phyloP scores from a whole-genome alignment of 2,329 filamentous ascomycete genomes.

The Eutypa lata region DNA sequence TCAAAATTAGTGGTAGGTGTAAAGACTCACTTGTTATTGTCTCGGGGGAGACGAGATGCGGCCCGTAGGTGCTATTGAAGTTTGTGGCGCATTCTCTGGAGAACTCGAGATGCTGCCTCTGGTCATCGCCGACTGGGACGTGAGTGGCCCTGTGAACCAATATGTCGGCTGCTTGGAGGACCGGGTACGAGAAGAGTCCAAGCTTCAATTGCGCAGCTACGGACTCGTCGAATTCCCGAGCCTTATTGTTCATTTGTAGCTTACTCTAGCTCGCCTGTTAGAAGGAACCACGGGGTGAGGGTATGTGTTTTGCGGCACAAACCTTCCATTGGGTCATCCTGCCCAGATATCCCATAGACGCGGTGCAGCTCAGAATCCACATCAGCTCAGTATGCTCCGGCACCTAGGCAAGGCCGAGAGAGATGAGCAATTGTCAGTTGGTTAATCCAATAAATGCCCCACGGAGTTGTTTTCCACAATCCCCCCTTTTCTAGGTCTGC shows the following conservation, averaged over 20 bases:
- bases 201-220: conserved; percentile 64
- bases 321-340: conserved; percentile 99
- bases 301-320: conserved; percentile 4
- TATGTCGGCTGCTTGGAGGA: conserved; percentile 92
- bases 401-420: conserved; percentile 51
- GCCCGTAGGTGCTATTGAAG: conserved; percentile 74
- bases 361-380: conserved; percentile 93
- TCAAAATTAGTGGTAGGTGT: too few relatives aligned
- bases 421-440: conserved; percentile 1
- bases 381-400: conserved; percentile 83
- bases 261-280: conserved; percentile 57
- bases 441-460: neutral
- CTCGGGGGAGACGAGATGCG: conserved; percentile 58
- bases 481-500: neutral
- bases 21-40: conserved; percentile 65
- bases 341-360: conserved; percentile 88
- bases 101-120: conserved; percentile 91
- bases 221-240: conserved; percentile 55
- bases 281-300: neutral
- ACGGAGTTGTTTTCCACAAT: neutral
- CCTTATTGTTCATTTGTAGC: conserved; percentile 59
- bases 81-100: conserved; percentile 79
- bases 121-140: conserved; percentile 95
- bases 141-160: conserved; percentile 88
- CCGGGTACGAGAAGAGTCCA: conserved; percentile 92